Evolutionary conservation across 176 grass and related monocot species (phyloP).

Genomic region (Triticum turgidum): DNA sequence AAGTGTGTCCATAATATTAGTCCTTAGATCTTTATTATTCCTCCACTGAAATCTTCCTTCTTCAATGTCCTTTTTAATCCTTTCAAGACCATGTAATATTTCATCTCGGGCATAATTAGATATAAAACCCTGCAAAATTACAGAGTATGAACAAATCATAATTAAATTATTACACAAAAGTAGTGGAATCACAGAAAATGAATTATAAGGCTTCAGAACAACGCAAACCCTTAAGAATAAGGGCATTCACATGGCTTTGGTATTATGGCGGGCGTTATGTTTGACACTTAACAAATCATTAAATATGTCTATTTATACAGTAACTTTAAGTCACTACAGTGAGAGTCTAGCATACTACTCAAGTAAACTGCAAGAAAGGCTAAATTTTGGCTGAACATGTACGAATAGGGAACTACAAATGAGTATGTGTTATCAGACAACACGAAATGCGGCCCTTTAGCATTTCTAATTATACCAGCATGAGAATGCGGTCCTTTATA

Average conservation of each 20-base stretch:
- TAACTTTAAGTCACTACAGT: not conserved
- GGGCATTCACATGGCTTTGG: not conserved
- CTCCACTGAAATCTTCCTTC: constrained; percentile 17
- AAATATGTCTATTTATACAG: not conserved
- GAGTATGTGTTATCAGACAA: not conserved
- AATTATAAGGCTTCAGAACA: not conserved
- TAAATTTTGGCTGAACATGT: not conserved
- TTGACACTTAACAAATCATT: not conserved
- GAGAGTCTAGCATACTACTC: not conserved
- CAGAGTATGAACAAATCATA: not conserved
- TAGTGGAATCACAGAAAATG: not conserved
- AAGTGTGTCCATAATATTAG: constrained; percentile 4
- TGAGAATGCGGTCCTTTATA: not conserved
- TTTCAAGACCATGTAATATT: constrained; percentile 21
- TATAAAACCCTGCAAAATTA: not conserved
- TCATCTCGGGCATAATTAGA: not conserved
- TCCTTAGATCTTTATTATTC: not conserved
- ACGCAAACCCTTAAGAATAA: not conserved
- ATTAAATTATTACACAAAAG: not conserved
- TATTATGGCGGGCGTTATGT: no score
- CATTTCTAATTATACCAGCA: not conserved
- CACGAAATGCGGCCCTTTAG: not conserved
- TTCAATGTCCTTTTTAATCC: constrained; percentile 19
- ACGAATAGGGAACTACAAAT: not conserved
- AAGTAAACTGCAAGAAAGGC: not conserved